Evolutionary conservation across 768 basidiomycete genomes (phyloP), one percentile per base, ranked within the genome.

Genomic region (Calvatia gigantea): DNA sequence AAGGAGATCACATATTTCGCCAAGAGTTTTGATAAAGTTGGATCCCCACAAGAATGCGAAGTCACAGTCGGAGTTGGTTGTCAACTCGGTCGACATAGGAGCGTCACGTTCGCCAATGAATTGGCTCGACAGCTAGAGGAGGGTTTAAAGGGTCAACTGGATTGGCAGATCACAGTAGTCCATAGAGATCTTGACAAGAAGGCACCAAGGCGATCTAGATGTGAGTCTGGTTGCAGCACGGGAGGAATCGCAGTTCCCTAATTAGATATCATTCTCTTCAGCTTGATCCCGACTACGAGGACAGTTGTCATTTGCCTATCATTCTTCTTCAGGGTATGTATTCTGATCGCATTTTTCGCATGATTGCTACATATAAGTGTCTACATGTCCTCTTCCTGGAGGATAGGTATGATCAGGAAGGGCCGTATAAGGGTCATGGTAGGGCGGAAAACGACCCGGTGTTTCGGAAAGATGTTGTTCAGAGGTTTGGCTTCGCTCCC

Each of bases 101-200:
- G 53, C 15, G 53, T 54, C 6, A 54, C 53, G 2, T 46, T 54
- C 11, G 53, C 37, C 1, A 23, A 38, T 9, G 53, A 54, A 23
- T 28, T 54, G 25, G 53, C 43, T 3, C 46, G 27, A 5, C 19
- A 35, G 3, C 17, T 54, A 5, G 38, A 23, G 17, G 53, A 28
- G n/a, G 45, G 47, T 4, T 37, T 54, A 11, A 27, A n/a, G 12
- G 7, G 8, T 17, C 17, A 27, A 15, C 4, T 33, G 12, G 38
- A 32, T 29, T 54, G 53, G 53, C 44, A 47, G 35, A 28, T 54
- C 3, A 46, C 25, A 28, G 33, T 54, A 8, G 47, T 8, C 15
- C 53, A 54, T 38, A 45, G 53, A 28, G 53, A 54, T 12, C 44
- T 54, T 6, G 43, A 46, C 25, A 46, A 7, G 33, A 37, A 21